Evolutionary conservation across 208 protist genomes (phyloP), one percentile per base, ranked within the genome.

Genomic region (Angomonas ambiguus): DNA sequence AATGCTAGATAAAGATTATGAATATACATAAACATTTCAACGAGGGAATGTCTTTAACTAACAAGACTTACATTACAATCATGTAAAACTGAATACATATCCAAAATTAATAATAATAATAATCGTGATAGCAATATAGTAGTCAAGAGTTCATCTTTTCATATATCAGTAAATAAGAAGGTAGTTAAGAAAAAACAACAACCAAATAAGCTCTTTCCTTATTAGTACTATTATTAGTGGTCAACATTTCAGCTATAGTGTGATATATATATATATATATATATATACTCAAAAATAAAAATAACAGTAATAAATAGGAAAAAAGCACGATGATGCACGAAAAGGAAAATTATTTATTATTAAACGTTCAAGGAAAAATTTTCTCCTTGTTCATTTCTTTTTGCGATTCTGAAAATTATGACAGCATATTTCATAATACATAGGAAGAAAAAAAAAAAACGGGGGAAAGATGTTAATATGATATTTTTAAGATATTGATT

Each of bases 151-250:
- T n/a, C n/a, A 6, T 18, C 22, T 32, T 6, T 62, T 4, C 2
- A 24, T 31, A 25, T 48, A 45, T 28, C 22, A 34, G 45, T 20
- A 61, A 61, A 65, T n/a, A 51, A 62, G 57, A 22, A 62, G 13
- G 22, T 16, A 49, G 67, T 31, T 30, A 71, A 59, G 28, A 60
- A 63, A 51, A 61, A 4, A 58, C 32, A 62, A 32, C 31, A 59
- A n/a, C 18, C 2, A 41, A 35, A 25, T 16, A 28, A 2, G n/a
- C 13, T 18, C 34, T 31, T 31, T 2, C 45, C 8, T 4, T 45
- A 16, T 45, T 45, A 45, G 59, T 51, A n/a, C 6, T 5, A 60
- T n/a, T n/a, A n/a, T n/a, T n/a, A n/a, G n/a, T n/a, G n/a, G n/a
- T n/a, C n/a, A n/a, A n/a, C n/a, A n/a, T n/a, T n/a, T n/a, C n/a